phyloP scores from a whole-genome alignment of 176 grass and related monocot genomes.

The Saccharum spontaneum region DNA sequence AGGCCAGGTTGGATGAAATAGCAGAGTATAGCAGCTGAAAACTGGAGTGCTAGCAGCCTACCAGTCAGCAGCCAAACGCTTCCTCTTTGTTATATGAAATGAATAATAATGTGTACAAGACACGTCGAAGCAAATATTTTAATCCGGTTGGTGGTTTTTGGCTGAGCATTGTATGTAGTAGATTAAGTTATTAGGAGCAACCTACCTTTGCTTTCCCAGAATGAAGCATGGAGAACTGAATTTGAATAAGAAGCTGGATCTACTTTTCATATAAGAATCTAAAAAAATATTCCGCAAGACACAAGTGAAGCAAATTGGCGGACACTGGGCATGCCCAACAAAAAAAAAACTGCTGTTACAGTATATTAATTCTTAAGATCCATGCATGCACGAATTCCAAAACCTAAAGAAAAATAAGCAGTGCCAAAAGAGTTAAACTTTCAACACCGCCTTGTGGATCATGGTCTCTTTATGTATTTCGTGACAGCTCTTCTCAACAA shows the following conservation, averaged over 20 bases:
- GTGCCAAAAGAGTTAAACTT: slow-evolving; percentile 46
- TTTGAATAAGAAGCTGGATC: background rate
- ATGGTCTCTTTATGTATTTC: slow-evolving; percentile 98
- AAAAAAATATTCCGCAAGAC: background rate
- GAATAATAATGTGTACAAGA: too few species aligned
- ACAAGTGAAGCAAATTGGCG: too few species aligned
- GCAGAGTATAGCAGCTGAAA: too few species aligned
- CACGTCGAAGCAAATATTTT: too few species aligned
- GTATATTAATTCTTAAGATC: background rate
- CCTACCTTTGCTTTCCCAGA: too few species aligned
- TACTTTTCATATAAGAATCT: slow-evolving; percentile 5
- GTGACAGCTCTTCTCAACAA: slow-evolving; percentile 96
- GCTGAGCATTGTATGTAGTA: too few species aligned
- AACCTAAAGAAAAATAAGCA: background rate
- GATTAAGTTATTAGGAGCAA: too few species aligned
- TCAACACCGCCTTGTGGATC: slow-evolving; percentile 87
- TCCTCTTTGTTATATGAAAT: too few species aligned
- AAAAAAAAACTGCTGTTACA: slow-evolving; percentile 25
- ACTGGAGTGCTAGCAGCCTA: too few species aligned
- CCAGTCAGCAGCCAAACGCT: too few species aligned
- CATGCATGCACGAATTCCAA: background rate
- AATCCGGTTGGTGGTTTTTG: too few species aligned
- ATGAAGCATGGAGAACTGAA: background rate
- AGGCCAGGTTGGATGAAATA: too few species aligned
- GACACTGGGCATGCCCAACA: slow-evolving; percentile 1